Base-by-base conservation (phyloP, 495 filamentous ascomycete species). In the Penicillium flavigenum region DNA sequence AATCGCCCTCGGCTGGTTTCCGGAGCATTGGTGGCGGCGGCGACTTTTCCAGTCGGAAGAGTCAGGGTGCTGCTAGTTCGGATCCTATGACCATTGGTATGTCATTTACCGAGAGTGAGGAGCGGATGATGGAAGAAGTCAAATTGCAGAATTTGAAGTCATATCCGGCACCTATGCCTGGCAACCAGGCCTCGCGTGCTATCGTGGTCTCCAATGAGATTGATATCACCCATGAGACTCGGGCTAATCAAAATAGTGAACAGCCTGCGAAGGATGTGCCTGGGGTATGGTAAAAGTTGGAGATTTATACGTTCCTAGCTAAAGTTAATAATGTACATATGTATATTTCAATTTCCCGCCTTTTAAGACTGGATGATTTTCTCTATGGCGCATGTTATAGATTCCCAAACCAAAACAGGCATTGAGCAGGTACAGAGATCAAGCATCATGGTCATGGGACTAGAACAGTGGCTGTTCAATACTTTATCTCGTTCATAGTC, bases 61-160 rank as follows among this genome's bases (percentile, higher is more conserved):
- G 77, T 24, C 67, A 76, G 14, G 72, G 72, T 3, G 72, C 72
- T 1, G 57, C 68, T 5, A 77, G 65, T 42, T 66, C 66, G 4
- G 69, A 83, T 57, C 77, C 78, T 16, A 72, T 78, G 32, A 80
- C 80, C 5, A 48, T 58, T 29, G 68, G 74, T 8, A 63, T 81
- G 58, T 76, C 79, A 10, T 72, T 79, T 45, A 79, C 63, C 51
- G 79, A 76, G 64, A 82, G 79, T 60, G 77, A 82, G 51, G 80
- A 82, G 60, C 68, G 67, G 32, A 81, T 81, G 42, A 60, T 77
- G 51, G 63, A 71, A 19, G 69, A 71, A 1, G 61, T 76, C 1
- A 72, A 73, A 62, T 68, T 76, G 71, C 63, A 73, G 44, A 67
- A 70, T 27, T 47, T 77, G 19, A 67, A 65, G 20, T 27, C 48